These are phyloP conservation scores for Gardenia jasminoides DNA, from an alignment of 257 asterid species.

Conservation along the genomic window DNA sequence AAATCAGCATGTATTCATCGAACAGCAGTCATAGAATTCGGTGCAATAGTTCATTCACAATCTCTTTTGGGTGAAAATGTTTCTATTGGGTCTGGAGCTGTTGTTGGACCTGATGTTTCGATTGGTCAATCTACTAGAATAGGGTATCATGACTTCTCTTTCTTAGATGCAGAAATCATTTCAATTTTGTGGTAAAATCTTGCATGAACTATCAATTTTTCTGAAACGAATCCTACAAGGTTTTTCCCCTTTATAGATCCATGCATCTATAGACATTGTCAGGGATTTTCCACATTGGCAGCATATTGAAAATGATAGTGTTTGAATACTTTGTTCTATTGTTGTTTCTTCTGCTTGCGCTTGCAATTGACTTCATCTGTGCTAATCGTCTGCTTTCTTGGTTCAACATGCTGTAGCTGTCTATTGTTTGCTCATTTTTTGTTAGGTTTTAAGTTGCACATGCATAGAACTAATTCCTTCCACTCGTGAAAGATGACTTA, in stretches of 20 bases:
- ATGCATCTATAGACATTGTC: too few species aligned
- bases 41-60: slow-evolving; percentile 71
- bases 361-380: too few species aligned
- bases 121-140: slow-evolving; percentile 77
- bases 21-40: slow-evolving; percentile 60
- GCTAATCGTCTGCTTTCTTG: not conserved
- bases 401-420: not conserved
- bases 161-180: not conserved
- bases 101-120: slow-evolving; percentile 71
- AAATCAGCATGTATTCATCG: slow-evolving; percentile 69
- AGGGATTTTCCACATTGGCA: too few species aligned
- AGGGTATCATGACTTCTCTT: slow-evolving; percentile 48
- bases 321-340: too few species aligned
- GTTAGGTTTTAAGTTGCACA: too few species aligned
- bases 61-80: slow-evolving; percentile 63
- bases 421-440: not conserved
- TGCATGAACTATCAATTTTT: not conserved
- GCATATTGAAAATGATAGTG: too few species aligned
- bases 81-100: slow-evolving; percentile 65
- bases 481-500: not conserved
- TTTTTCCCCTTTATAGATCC: too few species aligned
- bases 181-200: too few species aligned
- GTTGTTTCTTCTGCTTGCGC: too few species aligned
- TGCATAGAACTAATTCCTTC: too few species aligned
- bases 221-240: not conserved